phyloP scores from a whole-genome alignment of 2,329 filamentous ascomycete species.

The Colletotrichum sublineola region DNA sequence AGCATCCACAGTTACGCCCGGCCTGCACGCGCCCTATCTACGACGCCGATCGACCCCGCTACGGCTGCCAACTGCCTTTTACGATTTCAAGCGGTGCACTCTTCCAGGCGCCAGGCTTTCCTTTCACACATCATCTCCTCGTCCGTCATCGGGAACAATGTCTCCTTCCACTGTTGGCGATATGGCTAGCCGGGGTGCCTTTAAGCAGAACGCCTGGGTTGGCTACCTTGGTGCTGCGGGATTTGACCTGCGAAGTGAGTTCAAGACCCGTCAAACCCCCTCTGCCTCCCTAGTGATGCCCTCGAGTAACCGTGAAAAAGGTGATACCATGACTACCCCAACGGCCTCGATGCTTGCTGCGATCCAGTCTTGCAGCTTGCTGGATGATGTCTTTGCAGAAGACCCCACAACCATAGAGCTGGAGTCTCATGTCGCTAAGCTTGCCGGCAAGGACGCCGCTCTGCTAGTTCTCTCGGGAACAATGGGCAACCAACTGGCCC shows the following conservation, averaged over 20 bases:
- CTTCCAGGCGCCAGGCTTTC: neutral
- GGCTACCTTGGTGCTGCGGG: conserved; percentile 55
- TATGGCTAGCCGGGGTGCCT: neutral
- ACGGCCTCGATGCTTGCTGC: conserved; percentile 86
- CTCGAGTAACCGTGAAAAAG: conserved; percentile 47
- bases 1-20: conserved; percentile 13
- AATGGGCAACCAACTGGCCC: conserved; percentile 92
- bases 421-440: conserved; percentile 78
- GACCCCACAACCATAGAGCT: conserved; percentile 83
- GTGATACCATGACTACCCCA: conserved; percentile 76
- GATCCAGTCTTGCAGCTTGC: conserved; percentile 78
- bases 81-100: conserved; percentile 6
- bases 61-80: neutral
- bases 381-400: conserved; percentile 88
- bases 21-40: conserved; percentile 20
- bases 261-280: neutral
- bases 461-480: conserved; percentile 90
- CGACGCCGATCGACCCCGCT: conserved; percentile 33
- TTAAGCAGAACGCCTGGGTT: conserved; percentile 50
- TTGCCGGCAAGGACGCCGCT: conserved; percentile 81
- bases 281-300: neutral
- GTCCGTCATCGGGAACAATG: conserved; percentile 12
- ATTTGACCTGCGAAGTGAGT: conserved; percentile 57
- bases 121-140: conserved; percentile 2
- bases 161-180: conserved; percentile 14